A percentile compares a stretch with the other conserved stretches of the same genome.
These are phyloP conservation scores for Globomyces pollinis-pini DNA, from an alignment of 192 early-diverging fungal species.

Conservation along the genomic window DNA sequence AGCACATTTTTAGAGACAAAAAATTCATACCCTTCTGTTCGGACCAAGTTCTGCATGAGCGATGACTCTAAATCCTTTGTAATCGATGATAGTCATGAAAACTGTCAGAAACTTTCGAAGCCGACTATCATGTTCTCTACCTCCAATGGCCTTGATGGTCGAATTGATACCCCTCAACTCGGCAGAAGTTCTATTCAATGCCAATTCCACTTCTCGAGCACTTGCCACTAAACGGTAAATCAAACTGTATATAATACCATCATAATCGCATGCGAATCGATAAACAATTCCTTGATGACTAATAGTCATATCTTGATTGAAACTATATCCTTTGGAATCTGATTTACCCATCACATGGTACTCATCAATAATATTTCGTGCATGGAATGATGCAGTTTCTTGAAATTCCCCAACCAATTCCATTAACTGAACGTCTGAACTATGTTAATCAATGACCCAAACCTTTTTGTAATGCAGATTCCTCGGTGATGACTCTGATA, in stretches of 20 bases:
- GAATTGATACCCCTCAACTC: conserved; percentile 40
- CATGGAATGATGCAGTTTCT: conserved; percentile 32
- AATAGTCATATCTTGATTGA: background rate
- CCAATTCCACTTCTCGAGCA: conserved; percentile 28
- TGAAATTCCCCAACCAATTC: conserved; percentile 44
- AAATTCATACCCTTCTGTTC: conserved; percentile 4
- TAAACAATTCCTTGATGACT: conserved; percentile 33
- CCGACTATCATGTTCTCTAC: conserved; percentile 3
- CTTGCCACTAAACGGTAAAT: too few relatives aligned
- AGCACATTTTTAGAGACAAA: background rate
- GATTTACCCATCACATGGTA: conserved; percentile 25
- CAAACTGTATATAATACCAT: conserved; percentile 15
- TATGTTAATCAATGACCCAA: background rate
- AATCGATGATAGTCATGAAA: conserved; percentile 45
- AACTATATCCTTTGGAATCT: background rate
- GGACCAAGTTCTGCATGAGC: conserved; percentile 36
- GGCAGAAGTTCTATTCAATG: conserved; percentile 23
- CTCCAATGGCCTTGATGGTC: conserved; percentile 16
- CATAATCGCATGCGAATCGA: conserved; percentile 40
- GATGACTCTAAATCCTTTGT: conserved; percentile 52
- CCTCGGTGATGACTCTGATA: conserved; percentile 14
- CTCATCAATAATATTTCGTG: conserved; percentile 39
- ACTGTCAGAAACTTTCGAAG: conserved; percentile 29
- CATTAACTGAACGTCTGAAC: conserved; percentile 33
- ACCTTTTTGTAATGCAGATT: conserved; percentile 37